phyloP scores from a whole-genome alignment of 495 filamentous ascomycete species.

The Penicillium pancosmium region DNA sequence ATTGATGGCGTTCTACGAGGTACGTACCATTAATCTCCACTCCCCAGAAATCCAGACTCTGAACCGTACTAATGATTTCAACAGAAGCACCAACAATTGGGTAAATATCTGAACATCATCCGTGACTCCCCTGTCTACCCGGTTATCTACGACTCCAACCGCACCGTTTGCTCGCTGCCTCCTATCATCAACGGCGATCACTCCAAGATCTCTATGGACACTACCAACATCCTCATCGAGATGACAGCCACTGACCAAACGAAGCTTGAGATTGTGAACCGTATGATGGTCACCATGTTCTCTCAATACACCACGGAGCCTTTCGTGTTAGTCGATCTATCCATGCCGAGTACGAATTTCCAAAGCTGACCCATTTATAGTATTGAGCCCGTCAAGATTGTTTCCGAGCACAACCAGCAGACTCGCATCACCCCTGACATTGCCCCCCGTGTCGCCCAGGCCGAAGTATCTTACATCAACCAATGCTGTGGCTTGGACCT shows the following conservation, averaged over 20 bases:
- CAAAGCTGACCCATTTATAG: conserved; percentile 26
- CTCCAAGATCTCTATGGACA: conserved; percentile 90
- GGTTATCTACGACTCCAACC: conserved; percentile 90
- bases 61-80: background rate
- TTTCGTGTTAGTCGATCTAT: conserved; percentile 67
- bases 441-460: conserved; percentile 70
- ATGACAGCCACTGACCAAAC: conserved; percentile 96
- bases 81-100: conserved; percentile 79
- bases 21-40: conserved; percentile 24
- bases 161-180: conserved; percentile 87
- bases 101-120: conserved; percentile 88
- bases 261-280: conserved; percentile 93
- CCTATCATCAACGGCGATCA: conserved; percentile 98
- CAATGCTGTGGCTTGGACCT: conserved; percentile 81
- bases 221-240: conserved; percentile 93
- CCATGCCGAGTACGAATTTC: background rate
- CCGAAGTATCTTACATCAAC: conserved; percentile 91
- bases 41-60: background rate
- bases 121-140: conserved; percentile 92
- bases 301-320: conserved; percentile 83
- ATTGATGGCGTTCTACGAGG: conserved; percentile 93
- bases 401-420: conserved; percentile 87
- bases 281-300: conserved; percentile 97
- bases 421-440: conserved; percentile 80
- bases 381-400: conserved; percentile 87